Evolutionary conservation across 2,329 filamentous ascomycete genomes (phyloP).

Genomic region (Volutella citrinella): DNA sequence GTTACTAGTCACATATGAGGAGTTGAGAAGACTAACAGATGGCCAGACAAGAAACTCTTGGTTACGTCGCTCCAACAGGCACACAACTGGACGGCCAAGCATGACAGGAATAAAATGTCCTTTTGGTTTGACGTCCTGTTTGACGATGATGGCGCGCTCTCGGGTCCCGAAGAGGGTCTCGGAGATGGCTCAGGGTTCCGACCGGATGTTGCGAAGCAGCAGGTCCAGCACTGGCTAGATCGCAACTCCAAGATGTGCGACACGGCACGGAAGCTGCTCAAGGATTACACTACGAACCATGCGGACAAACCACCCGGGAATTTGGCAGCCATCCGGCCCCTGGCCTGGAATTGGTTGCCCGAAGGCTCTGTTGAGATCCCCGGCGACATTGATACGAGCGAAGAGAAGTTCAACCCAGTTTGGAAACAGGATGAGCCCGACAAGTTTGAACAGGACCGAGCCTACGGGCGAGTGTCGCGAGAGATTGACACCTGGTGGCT

Average conservation of each 20-base stretch:
- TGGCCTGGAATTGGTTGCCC: slow-evolving; percentile 56
- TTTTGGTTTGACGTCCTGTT: slow-evolving; percentile 67
- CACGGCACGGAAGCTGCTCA: slow-evolving; percentile 51
- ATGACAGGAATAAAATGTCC: slow-evolving; percentile 67
- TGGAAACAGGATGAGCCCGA: slow-evolving; percentile 52
- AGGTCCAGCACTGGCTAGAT: slow-evolving; percentile 61
- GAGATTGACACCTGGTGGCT: slow-evolving; percentile 67
- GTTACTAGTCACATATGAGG: too few species aligned
- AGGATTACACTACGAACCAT: slow-evolving; percentile 51
- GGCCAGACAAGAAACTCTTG: slow-evolving; percentile 64
- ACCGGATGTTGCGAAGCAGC: slow-evolving; percentile 54
- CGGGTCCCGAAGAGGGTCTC: slow-evolving; percentile 50
- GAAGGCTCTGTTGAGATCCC: slow-evolving; percentile 30
- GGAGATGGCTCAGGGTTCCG: slow-evolving; percentile 52
- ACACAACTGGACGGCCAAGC: slow-evolving; percentile 68
- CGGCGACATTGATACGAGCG: slow-evolving; percentile 33
- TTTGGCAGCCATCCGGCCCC: slow-evolving; percentile 46
- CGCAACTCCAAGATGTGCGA: slow-evolving; percentile 59
- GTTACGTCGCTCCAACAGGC: slow-evolving; percentile 65
- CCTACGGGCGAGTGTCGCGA: slow-evolving; percentile 59
- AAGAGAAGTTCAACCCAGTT: slow-evolving; percentile 43
- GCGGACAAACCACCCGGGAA: slow-evolving; percentile 48
- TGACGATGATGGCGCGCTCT: slow-evolving; percentile 50
- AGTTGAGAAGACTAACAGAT: too few species aligned
- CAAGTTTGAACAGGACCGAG: slow-evolving; percentile 57